These are phyloP conservation scores for Monosiga brevicollis DNA, from an alignment of 78 protist genomes.

Conservation along the genomic window DNA sequence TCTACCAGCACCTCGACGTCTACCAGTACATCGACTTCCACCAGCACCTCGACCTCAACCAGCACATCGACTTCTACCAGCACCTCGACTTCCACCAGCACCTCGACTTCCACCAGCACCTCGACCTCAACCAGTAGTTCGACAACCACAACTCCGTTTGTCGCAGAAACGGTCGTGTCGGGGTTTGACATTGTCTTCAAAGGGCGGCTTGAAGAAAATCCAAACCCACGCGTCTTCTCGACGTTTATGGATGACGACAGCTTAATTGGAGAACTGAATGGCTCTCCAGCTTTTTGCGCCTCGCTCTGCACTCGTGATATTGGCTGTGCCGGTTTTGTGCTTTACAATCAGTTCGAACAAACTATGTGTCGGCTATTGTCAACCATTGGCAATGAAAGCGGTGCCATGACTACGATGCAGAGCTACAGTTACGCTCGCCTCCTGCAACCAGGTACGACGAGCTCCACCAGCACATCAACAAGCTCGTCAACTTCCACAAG, in stretches of 20 bases:
- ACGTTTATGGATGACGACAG: too few relatives aligned
- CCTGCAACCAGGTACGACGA: background rate
- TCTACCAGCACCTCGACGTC: background rate
- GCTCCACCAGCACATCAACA: background rate
- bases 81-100: background rate
- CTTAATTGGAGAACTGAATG: too few relatives aligned
- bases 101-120: background rate
- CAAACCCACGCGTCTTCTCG: background rate
- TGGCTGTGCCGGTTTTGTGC: too few relatives aligned
- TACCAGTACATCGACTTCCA: background rate
- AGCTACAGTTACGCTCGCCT: too few relatives aligned
- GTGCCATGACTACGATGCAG: too few relatives aligned
- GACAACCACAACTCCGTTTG: background rate
- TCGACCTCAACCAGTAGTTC: background rate
- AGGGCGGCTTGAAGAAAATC: background rate
- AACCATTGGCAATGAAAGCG: too few relatives aligned
- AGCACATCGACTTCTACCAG: background rate
- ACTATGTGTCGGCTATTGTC: too few relatives aligned
- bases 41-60: background rate
- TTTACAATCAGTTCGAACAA: too few relatives aligned
- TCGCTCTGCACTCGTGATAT: too few relatives aligned
- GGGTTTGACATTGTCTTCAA: background rate
- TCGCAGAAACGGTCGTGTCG: background rate
- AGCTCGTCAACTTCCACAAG: background rate
- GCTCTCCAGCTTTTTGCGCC: too few relatives aligned